Percentiles rank a stretch among this genome's conserved stretches.
Conservation (phyloP, 2,329 filamentous ascomycete genomes). For the Alternaria angustiovoidea region DNA sequence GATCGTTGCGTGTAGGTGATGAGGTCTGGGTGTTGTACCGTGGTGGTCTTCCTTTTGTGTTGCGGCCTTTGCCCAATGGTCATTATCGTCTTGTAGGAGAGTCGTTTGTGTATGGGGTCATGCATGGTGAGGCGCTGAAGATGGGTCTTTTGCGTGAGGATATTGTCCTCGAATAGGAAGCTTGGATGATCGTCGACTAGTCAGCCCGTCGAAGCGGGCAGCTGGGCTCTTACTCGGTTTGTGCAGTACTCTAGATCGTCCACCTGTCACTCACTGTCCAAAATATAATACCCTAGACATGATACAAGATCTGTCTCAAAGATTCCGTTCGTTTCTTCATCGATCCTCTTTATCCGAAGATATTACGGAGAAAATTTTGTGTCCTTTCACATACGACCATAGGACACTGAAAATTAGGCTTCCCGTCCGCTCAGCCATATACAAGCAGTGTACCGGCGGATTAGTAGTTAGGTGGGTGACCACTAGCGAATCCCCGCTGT, state of each 20-base stretch:
- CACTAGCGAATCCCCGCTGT: too few species aligned
- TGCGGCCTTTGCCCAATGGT: constrained; percentile 25
- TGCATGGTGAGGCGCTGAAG: constrained; percentile 28
- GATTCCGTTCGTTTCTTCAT: too few species aligned
- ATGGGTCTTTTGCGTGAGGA: constrained; percentile 3
- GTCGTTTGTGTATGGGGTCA: constrained; percentile 34
- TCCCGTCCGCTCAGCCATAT: too few species aligned
- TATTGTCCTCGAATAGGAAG: constrained; percentile 20
- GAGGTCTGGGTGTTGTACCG: constrained; percentile 32
- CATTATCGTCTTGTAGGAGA: constrained; percentile 34
- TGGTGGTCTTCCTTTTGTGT: constrained; percentile 26
- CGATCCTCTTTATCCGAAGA: too few species aligned
- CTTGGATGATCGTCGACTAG: background rate
- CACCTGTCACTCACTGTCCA: background rate
- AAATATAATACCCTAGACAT: background rate
- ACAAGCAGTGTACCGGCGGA: too few species aligned
- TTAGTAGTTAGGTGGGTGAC: too few species aligned
- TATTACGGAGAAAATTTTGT: accelerated
- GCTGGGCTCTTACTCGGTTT: background rate
- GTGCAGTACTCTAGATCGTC: background rate
- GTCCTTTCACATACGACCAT: too few species aligned
- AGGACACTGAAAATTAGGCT: too few species aligned
- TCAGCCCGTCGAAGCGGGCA: background rate
- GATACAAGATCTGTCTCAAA: too few species aligned
- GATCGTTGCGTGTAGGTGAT: constrained; percentile 29